phyloP scores from a whole-genome alignment of 179 eudicot genomes.

The Patellifolia procumbens region DNA sequence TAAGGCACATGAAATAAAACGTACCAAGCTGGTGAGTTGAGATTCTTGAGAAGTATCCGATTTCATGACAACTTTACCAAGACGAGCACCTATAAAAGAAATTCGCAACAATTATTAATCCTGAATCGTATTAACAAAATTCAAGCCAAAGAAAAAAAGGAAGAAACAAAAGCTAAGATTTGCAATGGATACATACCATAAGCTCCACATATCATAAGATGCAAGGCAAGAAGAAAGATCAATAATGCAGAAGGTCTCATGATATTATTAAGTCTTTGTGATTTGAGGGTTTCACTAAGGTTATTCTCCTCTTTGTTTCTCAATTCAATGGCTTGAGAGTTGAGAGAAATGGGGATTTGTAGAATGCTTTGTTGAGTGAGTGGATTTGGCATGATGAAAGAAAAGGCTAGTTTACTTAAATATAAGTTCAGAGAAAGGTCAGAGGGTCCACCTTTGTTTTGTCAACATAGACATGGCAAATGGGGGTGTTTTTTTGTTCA shows the following conservation, averaged over 20 bases:
- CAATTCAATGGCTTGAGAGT: neutral
- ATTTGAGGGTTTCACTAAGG: neutral
- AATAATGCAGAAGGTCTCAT: constrained; percentile 22
- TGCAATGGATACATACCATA: constrained; percentile 16
- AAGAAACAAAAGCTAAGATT: neutral
- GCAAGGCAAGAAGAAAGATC: constrained; percentile 19
- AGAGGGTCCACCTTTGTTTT: constrained; percentile 17
- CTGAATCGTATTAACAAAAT: neutral
- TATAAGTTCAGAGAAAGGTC: neutral
- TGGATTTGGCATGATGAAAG: neutral
- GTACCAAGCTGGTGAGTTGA: constrained; percentile 5
- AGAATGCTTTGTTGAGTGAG: neutral
- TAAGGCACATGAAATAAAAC: neutral
- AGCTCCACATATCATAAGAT: constrained; percentile 20
- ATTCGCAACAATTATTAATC: neutral
- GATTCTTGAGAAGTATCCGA: neutral
- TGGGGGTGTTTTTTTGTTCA: constrained; percentile 31
- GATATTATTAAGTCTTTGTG: neutral
- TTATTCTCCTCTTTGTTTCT: neutral
- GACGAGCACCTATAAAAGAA: constrained; percentile 22
- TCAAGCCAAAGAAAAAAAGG: too few species aligned
- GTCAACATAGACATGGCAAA: constrained; percentile 27
- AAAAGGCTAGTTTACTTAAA: constrained; percentile 15
- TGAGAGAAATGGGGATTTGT: constrained; percentile 3
- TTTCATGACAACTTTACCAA: constrained; percentile 17